phyloP scores from a whole-genome alignment of 2,329 filamentous ascomycete genomes.

The Fusarium nelsonii region DNA sequence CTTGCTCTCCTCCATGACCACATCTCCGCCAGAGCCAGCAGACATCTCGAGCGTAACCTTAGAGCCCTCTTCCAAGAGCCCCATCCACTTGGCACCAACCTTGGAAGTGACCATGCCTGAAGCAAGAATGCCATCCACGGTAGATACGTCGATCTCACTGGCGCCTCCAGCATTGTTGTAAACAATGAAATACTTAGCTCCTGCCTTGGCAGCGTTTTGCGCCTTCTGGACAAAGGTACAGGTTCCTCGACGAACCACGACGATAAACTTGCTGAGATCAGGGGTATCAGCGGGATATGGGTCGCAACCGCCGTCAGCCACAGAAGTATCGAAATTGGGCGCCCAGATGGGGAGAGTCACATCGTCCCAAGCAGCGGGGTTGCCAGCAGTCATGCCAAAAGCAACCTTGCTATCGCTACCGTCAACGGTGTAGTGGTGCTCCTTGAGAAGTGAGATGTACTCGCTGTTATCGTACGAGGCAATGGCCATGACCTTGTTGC shows the following conservation, averaged over 20 bases:
- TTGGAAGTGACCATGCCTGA: slow-evolving; percentile 21
- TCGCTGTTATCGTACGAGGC: slow-evolving; percentile 63
- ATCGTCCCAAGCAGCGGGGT: slow-evolving; percentile 57
- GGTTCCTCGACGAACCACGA: slow-evolving; percentile 69
- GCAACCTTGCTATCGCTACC: slow-evolving; percentile 45
- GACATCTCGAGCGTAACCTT: slow-evolving; percentile 59
- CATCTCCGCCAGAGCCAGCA: slow-evolving; percentile 47
- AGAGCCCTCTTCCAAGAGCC: slow-evolving; percentile 50
- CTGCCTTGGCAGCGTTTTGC: slow-evolving; percentile 63
- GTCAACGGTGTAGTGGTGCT: slow-evolving; percentile 58
- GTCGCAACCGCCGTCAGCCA: slow-evolving; percentile 64
- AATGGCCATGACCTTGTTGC: slow-evolving; percentile 61
- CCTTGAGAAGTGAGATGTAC: slow-evolving; percentile 58
- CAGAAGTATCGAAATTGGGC: slow-evolving; percentile 61
- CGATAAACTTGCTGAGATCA: slow-evolving; percentile 68
- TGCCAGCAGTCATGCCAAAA: slow-evolving; percentile 59
- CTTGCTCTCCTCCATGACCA: slow-evolving; percentile 50
- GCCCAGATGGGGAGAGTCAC: slow-evolving; percentile 64
- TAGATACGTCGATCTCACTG: slow-evolving; percentile 15
- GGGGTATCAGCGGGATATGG: slow-evolving; percentile 65
- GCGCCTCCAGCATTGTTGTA: slow-evolving; percentile 64
- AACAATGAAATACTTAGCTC: slow-evolving; percentile 70
- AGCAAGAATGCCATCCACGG: slow-evolving; percentile 15
- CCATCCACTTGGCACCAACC: slow-evolving; percentile 23
- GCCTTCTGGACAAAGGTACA: slow-evolving; percentile 70